Base-by-base conservation (phyloP, 768 basidiomycete genomes). In the Guyanaporus albipodus region DNA sequence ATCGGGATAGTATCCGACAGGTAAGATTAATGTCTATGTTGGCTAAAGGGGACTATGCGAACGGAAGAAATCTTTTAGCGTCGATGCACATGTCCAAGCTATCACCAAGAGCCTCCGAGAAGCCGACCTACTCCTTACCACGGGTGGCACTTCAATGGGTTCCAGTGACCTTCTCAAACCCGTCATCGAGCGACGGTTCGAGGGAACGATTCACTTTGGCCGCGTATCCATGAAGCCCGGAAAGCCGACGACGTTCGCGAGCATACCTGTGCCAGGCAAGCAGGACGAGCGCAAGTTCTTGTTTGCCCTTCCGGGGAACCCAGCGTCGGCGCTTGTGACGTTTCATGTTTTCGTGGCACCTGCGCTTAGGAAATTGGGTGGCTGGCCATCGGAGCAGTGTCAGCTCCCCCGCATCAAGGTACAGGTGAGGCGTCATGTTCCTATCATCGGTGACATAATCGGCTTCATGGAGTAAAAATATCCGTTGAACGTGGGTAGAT, bases 141-240 rank as follows among this genome's bases (percentile, higher is more conserved):
- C 91, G 2, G 91, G 91, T 10, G 91, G 91, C 4, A 92, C 91
- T 4, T 91, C 88, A 2, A 94, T 94, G 91, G 91, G 91, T 0
- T 77, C 91, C 2, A 82, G 81, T 1, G 91, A 94, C 63, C 73
- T 94, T 18, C 67, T 95, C 32, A 93, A 94, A 64, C 91, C 91
- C 2, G 79, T 92, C 47, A 85, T 95, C 46, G 91, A 95, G 65
- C 79, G 82, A 14, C 75, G 85, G 34, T 76, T 93, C 45, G 63
- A 71, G 15, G 91, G 91, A 1, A 83, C 75, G 7, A 74, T 92
- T 5, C 90, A 93, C 58, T 93, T 95, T 60, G 91, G 91, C 2
- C 76, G 91, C 8, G 87, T 93, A 41, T 79, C 79, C 19, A 78
- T 91, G 58, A 90, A 89, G 57, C 82, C 82, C 1, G 91, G 90